Conservation (phyloP, 106 monocot species). For the Apostasia ramifera region DNA sequence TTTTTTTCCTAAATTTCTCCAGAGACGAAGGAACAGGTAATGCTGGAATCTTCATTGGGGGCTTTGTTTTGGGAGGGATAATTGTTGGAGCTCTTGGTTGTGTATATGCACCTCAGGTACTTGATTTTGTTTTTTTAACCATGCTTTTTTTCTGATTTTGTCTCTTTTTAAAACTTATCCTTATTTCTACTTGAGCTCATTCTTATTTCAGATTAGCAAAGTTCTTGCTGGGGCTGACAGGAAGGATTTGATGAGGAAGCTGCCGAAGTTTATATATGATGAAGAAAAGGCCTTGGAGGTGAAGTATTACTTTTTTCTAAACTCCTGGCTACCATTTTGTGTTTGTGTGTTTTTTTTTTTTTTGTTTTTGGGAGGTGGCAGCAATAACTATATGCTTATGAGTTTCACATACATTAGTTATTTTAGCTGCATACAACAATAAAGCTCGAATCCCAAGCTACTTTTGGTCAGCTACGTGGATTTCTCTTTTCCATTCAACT, state of each 20-base stretch:
- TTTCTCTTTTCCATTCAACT: no score
- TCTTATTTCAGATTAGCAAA: constrained; percentile 38
- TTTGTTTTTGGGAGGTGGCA: no score
- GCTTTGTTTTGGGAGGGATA: constrained; percentile 55
- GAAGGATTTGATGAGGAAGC: constrained; percentile 69
- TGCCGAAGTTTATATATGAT: constrained; percentile 72
- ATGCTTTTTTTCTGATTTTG: neutral
- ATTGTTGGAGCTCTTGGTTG: constrained; percentile 58
- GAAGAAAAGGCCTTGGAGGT: constrained; percentile 80
- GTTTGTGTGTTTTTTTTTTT: no score
- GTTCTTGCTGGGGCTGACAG: constrained; percentile 40
- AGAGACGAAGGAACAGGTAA: constrained; percentile 32
- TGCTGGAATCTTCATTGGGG: constrained; percentile 46
- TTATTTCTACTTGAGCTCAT: neutral
- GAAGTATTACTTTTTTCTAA: constrained; percentile 1
- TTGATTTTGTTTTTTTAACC: neutral
- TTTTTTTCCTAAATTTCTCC: neutral
- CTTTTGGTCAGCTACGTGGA: no score
- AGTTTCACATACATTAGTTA: no score
- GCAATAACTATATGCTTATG: no score
- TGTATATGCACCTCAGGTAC: constrained; percentile 62
- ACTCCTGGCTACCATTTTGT: neutral
- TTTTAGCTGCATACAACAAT: no score
- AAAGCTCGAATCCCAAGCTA: no score
- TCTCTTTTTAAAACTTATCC: neutral